Conservation (phyloP, 208 protist species). For the Trypanosoma scelopori region DNA sequence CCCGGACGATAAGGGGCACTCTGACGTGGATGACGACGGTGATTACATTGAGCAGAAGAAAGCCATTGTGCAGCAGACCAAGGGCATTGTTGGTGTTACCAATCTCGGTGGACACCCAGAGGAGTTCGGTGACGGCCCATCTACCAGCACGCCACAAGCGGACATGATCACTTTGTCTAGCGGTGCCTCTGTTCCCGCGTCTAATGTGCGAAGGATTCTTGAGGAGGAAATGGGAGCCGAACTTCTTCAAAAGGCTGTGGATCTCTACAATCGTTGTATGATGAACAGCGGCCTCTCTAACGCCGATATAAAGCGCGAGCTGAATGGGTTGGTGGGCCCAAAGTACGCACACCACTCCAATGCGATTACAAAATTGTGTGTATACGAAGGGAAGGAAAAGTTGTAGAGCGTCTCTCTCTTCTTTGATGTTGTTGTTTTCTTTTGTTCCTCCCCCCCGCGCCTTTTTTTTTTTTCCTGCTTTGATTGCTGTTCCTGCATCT, state of each 20-base stretch:
- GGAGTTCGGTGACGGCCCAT: constrained; percentile 81
- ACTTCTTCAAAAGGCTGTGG: constrained; percentile 67
- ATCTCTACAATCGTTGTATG: constrained; percentile 70
- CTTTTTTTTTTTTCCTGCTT: no score
- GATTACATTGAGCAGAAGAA: constrained; percentile 86
- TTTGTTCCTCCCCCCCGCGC: no score
- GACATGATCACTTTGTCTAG: constrained; percentile 72
- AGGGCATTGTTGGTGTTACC: constrained; percentile 75
- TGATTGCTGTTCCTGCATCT: not conserved
- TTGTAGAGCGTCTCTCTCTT: constrained; percentile 10
- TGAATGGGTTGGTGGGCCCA: constrained; percentile 61
- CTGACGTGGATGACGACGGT: constrained; percentile 81
- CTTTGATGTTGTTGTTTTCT: constrained; percentile 9
- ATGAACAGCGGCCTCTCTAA: constrained; percentile 54
- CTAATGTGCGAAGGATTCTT: constrained; percentile 55
- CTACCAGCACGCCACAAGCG: constrained; percentile 47
- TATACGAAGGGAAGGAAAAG: constrained; percentile 84
- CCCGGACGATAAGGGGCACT: constrained; percentile 26
- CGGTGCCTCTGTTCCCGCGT: constrained; percentile 55
- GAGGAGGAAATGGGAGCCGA: constrained; percentile 64
- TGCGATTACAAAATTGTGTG: constrained; percentile 79
- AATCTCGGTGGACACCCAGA: constrained; percentile 77
- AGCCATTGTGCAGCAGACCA: constrained; percentile 71
- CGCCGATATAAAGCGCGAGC: constrained; percentile 69
- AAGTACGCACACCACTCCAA: constrained; percentile 74